Conservation (phyloP, 2,329 filamentous ascomycete genomes). For the Clonostachys rosea region DNA sequence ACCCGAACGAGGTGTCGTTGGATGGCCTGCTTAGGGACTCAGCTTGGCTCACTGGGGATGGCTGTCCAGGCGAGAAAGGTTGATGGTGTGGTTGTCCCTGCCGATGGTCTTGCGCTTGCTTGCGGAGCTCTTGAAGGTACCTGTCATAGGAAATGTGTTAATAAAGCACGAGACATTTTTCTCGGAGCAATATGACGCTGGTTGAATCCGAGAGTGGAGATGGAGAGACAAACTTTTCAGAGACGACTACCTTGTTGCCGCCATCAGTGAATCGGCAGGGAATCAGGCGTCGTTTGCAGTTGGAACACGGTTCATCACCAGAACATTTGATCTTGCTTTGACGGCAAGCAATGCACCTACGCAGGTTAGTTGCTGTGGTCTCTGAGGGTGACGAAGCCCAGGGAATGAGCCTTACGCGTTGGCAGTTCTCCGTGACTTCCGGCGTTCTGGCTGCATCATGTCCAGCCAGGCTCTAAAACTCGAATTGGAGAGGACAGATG, state of each 20-base stretch:
- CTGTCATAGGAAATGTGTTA: conserved; percentile 11
- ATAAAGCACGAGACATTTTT: neutral
- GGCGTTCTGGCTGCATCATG: neutral
- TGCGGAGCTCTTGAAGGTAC: conserved; percentile 8
- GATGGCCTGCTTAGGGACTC: no score
- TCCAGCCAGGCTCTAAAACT: no score
- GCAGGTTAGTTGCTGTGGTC: neutral
- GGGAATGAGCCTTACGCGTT: conserved; percentile 13
- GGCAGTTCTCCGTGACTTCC: conserved; percentile 12
- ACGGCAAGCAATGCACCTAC: conserved; percentile 21
- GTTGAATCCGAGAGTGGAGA: neutral
- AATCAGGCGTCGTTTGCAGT: conserved; percentile 19
- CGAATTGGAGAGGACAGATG: no score
- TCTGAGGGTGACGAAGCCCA: neutral
- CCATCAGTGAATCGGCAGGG: conserved; percentile 22
- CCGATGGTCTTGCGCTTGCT: conserved; percentile 7
- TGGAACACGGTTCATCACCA: conserved; percentile 21
- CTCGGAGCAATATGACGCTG: neutral
- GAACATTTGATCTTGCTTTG: conserved; percentile 28
- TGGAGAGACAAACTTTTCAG: conserved; percentile 17
- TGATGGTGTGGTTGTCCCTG: no score
- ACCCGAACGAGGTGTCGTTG: no score
- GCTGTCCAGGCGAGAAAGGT: no score
- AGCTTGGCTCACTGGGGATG: no score
- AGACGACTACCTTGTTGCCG: conserved; percentile 18